Evolutionary conservation across 2,329 filamentous ascomycete genomes (phyloP).

Genomic region (Talaromyces sp.): DNA sequence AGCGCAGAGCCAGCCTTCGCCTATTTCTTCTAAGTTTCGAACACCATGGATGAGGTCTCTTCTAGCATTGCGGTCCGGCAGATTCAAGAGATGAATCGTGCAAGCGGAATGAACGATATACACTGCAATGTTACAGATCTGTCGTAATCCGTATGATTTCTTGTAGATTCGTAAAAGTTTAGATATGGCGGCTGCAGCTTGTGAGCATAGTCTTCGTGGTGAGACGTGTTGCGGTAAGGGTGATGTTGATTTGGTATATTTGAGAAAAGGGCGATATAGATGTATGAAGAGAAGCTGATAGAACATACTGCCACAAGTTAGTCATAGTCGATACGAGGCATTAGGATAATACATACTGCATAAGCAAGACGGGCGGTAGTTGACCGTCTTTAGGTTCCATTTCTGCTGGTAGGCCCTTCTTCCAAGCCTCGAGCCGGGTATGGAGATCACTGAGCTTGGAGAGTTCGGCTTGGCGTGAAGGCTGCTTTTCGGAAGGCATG

Average conservation of each 20-base stretch:
- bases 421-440: constrained; percentile 85
- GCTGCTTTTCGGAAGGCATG: constrained; percentile 55
- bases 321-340: constrained; percentile 29
- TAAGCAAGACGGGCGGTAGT: constrained; percentile 73
- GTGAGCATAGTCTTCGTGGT: constrained; percentile 83
- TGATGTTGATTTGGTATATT: constrained; percentile 76
- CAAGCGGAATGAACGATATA: constrained; percentile 95
- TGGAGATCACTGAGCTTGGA: constrained; percentile 93
- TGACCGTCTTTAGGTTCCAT: constrained; percentile 87
- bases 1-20: constrained; percentile 89
- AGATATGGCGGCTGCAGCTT: constrained; percentile 83
- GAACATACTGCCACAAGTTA: constrained; percentile 70
- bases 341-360: constrained; percentile 65
- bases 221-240: constrained; percentile 84
- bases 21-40: constrained; percentile 91
- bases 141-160: constrained; percentile 80
- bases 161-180: constrained; percentile 95
- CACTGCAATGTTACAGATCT: constrained; percentile 94
- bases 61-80: constrained; percentile 86
- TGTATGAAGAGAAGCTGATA: constrained; percentile 95
- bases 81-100: constrained; percentile 87
- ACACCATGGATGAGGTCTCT: constrained; percentile 87
- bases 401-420: constrained; percentile 75
- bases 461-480: constrained; percentile 76
- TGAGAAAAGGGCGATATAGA: constrained; percentile 90